A percentile compares a stretch with the other conserved stretches of the same genome.
Evolutionary conservation across 1,139 yeast genomes (phyloP).

Genomic region (Debaryomycetaceae sp.): DNA sequence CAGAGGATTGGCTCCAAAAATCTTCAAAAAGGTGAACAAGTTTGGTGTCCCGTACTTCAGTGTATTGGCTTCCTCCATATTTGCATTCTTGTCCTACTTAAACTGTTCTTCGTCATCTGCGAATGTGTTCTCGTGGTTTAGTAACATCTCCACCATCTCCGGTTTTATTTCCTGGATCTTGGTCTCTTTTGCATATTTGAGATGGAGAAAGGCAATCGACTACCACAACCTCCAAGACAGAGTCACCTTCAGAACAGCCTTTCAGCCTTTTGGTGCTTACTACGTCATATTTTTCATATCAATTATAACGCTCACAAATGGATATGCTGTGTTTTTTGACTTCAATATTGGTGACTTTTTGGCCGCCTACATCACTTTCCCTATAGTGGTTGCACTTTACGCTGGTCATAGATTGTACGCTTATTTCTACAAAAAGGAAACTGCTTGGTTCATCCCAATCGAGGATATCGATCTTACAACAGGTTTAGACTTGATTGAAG

Average conservation of each 20-base stretch:
- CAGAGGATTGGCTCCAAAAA: slow-evolving; percentile 60
- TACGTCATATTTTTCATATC: slow-evolving; percentile 45
- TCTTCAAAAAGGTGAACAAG: slow-evolving; percentile 55
- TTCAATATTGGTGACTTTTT: slow-evolving; percentile 49
- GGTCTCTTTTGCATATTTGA: slow-evolving; percentile 42
- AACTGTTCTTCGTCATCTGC: slow-evolving; percentile 53
- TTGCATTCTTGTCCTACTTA: slow-evolving; percentile 58
- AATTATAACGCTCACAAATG: slow-evolving; percentile 52
- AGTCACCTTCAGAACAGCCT: slow-evolving; percentile 45
- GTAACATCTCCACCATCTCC: slow-evolving; percentile 67
- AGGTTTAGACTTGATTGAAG: slow-evolving; percentile 44
- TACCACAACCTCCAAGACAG: slow-evolving; percentile 40
- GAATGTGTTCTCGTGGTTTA: slow-evolving; percentile 61
- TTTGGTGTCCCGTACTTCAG: slow-evolving; percentile 63
- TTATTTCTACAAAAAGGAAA: slow-evolving; percentile 24
- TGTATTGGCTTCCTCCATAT: slow-evolving; percentile 26
- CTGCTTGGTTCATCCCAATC: slow-evolving; percentile 33
- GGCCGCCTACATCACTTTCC: slow-evolving; percentile 62
- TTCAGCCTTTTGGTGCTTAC: slow-evolving; percentile 51
- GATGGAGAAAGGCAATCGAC: slow-evolving; percentile 53
- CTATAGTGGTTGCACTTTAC: slow-evolving; percentile 48
- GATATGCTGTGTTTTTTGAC: slow-evolving; percentile 55
- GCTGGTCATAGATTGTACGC: slow-evolving; percentile 37
- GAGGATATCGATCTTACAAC: slow-evolving; percentile 43
- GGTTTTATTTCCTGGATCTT: slow-evolving; percentile 70